These are phyloP conservation scores for Alternaria atra DNA, from an alignment of 2,329 filamentous ascomycete genomes.

Conservation along the genomic window DNA sequence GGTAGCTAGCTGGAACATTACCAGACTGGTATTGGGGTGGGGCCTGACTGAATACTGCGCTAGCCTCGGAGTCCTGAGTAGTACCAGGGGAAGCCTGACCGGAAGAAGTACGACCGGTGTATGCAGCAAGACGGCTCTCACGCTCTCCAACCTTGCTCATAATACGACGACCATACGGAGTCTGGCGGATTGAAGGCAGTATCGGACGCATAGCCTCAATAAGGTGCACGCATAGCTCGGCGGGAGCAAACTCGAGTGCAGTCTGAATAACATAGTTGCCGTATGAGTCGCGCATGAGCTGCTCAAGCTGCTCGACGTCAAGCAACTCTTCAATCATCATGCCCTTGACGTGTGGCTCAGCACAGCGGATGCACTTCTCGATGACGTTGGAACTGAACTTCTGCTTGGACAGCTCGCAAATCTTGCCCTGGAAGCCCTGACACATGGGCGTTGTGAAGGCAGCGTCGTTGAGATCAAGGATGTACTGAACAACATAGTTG, in stretches of 20 bases:
- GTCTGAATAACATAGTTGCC: constrained; percentile 99
- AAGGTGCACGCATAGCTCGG: constrained; percentile 61
- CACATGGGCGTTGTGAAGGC: constrained; percentile 90
- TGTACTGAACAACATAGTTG: constrained; percentile 99
- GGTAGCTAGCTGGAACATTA: constrained; percentile 27
- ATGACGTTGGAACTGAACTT: constrained; percentile 99
- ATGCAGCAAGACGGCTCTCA: constrained; percentile 53
- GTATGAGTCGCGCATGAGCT: constrained; percentile 88
- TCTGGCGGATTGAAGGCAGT: constrained; percentile 83
- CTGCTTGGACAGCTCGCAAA: constrained; percentile 81
- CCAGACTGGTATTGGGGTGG: constrained; percentile 12
- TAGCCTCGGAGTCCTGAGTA: constrained; percentile 35
- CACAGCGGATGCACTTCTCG: constrained; percentile 88
- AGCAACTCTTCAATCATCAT: constrained; percentile 87
- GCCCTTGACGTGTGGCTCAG: constrained; percentile 76
- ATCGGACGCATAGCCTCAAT: constrained; percentile 87
- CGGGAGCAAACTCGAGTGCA: constrained; percentile 60
- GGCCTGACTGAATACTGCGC: constrained; percentile 31
- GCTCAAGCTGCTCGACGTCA: constrained; percentile 78
- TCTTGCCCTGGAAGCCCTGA: constrained; percentile 77
- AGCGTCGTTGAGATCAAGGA: constrained; percentile 88
- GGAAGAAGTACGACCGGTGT: constrained; percentile 38
- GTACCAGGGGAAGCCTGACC: constrained; percentile 41
- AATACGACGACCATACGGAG: constrained; percentile 93
- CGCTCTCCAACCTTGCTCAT: constrained; percentile 80